Percentiles rank a stretch among this genome's conserved stretches.
These are phyloP conservation scores for Clarireedia monteithiana DNA, from an alignment of 2,329 filamentous ascomycete species.

Conservation along the genomic window DNA sequence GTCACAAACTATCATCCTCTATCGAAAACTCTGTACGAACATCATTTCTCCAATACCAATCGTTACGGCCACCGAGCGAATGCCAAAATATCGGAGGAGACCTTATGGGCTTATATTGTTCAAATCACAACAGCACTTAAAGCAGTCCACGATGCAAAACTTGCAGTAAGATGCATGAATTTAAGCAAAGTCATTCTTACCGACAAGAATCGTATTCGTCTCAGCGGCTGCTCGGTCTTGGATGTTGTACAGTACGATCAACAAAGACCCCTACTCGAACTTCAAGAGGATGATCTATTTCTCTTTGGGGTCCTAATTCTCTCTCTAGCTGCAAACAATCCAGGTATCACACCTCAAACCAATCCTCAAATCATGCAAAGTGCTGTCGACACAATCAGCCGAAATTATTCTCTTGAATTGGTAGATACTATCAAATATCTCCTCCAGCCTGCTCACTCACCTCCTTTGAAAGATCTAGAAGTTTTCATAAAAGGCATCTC, in stretches of 20 bases:
- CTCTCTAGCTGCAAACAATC: slow-evolving; percentile 66
- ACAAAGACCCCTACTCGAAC: slow-evolving; percentile 58
- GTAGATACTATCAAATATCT: slow-evolving; percentile 79
- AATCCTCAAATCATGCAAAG: slow-evolving; percentile 47
- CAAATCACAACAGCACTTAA: slow-evolving; percentile 86
- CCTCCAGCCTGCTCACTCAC: slow-evolving; percentile 53
- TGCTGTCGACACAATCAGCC: slow-evolving; percentile 67
- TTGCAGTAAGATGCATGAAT: slow-evolving; percentile 82
- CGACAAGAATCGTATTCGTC: slow-evolving; percentile 78
- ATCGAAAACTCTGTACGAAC: slow-evolving; percentile 81
- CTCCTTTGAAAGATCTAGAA: slow-evolving; percentile 64
- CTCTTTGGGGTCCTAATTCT: slow-evolving; percentile 80
- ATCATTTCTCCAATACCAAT: slow-evolving; percentile 49
- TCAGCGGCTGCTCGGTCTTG: slow-evolving; percentile 81
- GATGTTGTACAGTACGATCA: slow-evolving; percentile 82
- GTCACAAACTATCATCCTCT: slow-evolving; percentile 90
- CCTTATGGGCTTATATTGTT: slow-evolving; percentile 86
- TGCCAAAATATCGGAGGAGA: slow-evolving; percentile 53
- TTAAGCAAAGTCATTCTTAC: slow-evolving; percentile 85
- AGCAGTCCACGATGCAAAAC: slow-evolving; percentile 69
- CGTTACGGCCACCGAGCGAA: slow-evolving; percentile 33
- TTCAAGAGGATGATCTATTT: slow-evolving; percentile 81
- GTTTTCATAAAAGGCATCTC: slow-evolving; percentile 73
- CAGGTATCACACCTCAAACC: slow-evolving; percentile 27
- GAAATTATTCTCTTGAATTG: slow-evolving; percentile 70